phyloP scores from a whole-genome alignment of 2,329 filamentous ascomycete genomes.

The Monascus ruber region DNA sequence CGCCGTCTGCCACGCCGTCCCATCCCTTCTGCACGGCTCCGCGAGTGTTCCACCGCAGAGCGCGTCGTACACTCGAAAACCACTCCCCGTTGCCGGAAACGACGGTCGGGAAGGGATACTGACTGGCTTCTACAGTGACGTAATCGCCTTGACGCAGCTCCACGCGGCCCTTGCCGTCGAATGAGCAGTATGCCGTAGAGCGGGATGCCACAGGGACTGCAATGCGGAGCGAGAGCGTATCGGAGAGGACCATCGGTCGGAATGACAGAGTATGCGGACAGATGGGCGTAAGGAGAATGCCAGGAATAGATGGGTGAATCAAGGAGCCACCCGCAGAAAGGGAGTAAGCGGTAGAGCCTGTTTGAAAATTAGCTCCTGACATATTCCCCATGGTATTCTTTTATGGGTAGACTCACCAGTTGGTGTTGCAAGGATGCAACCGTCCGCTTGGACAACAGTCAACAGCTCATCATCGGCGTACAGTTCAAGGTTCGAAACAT shows the following conservation, averaged over 20 bases:
- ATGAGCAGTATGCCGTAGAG: conserved; percentile 90
- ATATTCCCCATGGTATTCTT: no score
- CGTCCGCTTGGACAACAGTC: conserved; percentile 91
- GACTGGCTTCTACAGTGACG: conserved; percentile 89
- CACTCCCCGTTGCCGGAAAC: conserved; percentile 82
- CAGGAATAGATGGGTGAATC: conserved; percentile 92
- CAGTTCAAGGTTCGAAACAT: conserved; percentile 91
- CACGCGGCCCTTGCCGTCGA: conserved; percentile 91
- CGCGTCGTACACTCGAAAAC: conserved; percentile 91
- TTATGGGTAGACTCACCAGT: conserved; percentile 47
- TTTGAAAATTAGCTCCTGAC: not conserved
- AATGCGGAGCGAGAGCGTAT: conserved; percentile 84
- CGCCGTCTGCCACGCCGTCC: conserved; percentile 36
- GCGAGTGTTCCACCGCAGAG: conserved; percentile 87
- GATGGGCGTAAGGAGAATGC: conserved; percentile 91
- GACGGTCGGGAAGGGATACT: conserved; percentile 95
- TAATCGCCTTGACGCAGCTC: conserved; percentile 89
- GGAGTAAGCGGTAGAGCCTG: conserved; percentile 81
- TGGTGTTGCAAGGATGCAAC: conserved; percentile 94
- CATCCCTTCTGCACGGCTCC: conserved; percentile 87
- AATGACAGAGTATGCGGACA: conserved; percentile 96
- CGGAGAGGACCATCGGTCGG: conserved; percentile 93
- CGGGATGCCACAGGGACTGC: conserved; percentile 74
- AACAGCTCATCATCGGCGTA: conserved; percentile 92
- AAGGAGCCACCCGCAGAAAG: conserved; percentile 90